Percentiles rank a stretch among this genome's conserved stretches.
Conservation (phyloP, 441 rosid genomes). For the Pelargonium myrrhifolium region DNA sequence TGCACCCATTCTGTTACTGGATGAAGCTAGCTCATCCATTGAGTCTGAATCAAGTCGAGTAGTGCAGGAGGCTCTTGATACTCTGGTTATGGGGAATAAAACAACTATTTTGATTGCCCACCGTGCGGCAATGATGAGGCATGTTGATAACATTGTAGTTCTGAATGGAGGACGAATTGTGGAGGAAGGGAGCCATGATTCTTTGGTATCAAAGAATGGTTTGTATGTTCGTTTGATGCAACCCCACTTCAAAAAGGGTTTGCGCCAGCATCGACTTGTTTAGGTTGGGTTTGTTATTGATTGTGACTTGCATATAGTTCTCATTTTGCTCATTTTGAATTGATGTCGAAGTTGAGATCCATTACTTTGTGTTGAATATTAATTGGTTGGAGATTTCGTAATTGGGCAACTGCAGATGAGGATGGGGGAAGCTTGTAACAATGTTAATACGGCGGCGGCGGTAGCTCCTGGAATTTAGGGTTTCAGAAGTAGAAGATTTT, state of each 20-base stretch:
- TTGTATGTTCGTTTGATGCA: conserved; percentile 91
- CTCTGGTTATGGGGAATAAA: conserved; percentile 89
- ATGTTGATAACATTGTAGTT: conserved; percentile 91
- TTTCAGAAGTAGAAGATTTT: conserved; percentile 34
- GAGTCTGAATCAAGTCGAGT: conserved; percentile 97
- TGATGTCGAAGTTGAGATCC: conserved; percentile 15
- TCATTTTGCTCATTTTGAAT: conserved; percentile 19
- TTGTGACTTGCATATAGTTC: conserved; percentile 22
- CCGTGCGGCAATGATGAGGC: conserved; percentile 91
- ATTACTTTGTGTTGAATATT: conserved; percentile 9
- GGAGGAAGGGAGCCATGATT: conserved; percentile 87
- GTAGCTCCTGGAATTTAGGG: conserved; percentile 31
- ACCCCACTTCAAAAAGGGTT: conserved; percentile 87
- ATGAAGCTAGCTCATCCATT: conserved; percentile 88
- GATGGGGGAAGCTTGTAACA: conserved; percentile 23
- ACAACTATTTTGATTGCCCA: conserved; percentile 92
- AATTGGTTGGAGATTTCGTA: conserved; percentile 9
- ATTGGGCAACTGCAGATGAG: conserved; percentile 13
- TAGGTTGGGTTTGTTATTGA: conserved; percentile 30
- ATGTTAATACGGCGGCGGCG: conserved; percentile 9
- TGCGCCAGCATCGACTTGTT: conserved; percentile 78
- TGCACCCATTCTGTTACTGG: conserved; percentile 81
- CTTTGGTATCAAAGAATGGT: conserved; percentile 75
- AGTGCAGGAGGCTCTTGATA: conserved; percentile 95
- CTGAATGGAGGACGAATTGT: conserved; percentile 89